Evolutionary conservation across 176 grass and related monocot species (phyloP), one percentile per base, ranked within the genome.

Genomic region (Thalia dealbata): DNA sequence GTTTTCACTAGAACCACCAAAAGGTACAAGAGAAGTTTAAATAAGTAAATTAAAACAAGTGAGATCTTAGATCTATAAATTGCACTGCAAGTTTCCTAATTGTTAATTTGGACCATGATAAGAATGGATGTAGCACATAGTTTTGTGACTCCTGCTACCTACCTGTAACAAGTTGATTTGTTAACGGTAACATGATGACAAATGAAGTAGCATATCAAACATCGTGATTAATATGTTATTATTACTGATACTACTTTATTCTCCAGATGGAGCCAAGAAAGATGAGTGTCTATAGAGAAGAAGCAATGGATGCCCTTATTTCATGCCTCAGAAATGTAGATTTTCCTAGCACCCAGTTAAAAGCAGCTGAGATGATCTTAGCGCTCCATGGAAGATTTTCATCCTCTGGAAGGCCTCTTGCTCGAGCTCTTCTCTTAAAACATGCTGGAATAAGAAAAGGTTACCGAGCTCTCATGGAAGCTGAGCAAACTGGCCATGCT

Each of bases 271-370:
- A 91, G 50, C 88, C 84, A 75, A 87, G 84, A 74, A 91, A 91
- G 78, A 85, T 85, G 5, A 91, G 84, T 71, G 82, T 91, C 73
- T 91, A 91, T 63, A 69, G 84, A 1, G 88, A 91, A 72, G 88
- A 91, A 71, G 84, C 84, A 1, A 26, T 91, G 70, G 75, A 77
- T 18, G 28, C 63, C 22, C 75, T 77, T 68, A 77, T 77, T 68
- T 67, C 75, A 56, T 77, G 84, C 82, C 88, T 91, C 14, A 91
- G 76, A 79, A 87, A 82, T 80, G 28, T 44, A 1, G 82, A 87
- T 52, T 87, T 78, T 3, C 84, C 84, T 2, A 69, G 84, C 29
- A 84, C 71, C 73, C 88, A 91, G 67, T 74, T 91, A 38, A 82
- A 84, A 13, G 82, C 88, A 63, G 79, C 88, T 68, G 84, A 87